phyloP scores from a whole-genome alignment of 2,329 filamentous ascomycete genomes.

The Cytospora piceae region DNA sequence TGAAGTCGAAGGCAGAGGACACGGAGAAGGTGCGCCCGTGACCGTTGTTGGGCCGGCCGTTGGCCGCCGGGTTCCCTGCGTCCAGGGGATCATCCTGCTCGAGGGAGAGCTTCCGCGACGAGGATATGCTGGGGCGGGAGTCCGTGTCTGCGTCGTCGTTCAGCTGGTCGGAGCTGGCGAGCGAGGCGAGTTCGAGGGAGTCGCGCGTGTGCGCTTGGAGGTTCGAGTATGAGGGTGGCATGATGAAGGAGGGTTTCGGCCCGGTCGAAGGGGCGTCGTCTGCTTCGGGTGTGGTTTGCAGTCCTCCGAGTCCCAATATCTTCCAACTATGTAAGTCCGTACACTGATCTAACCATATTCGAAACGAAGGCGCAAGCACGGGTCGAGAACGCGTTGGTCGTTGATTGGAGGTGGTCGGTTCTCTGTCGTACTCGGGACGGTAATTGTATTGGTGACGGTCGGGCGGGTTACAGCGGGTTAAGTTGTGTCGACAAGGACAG shows the following conservation, averaged over 20 bases:
- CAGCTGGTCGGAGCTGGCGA: constrained; percentile 79
- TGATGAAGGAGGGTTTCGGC: constrained; percentile 32
- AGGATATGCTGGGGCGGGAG: constrained; percentile 84
- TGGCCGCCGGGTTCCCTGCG: constrained; percentile 57
- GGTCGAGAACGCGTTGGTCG: background rate
- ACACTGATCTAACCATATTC: constrained; percentile 26
- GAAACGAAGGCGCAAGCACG: background rate
- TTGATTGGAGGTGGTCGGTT: background rate
- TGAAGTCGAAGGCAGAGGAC: constrained; percentile 93
- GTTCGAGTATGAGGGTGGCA: constrained; percentile 49
- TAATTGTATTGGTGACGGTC: background rate
- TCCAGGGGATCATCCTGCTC: constrained; percentile 83
- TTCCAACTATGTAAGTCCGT: constrained; percentile 14
- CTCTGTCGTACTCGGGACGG: background rate
- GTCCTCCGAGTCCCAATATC: constrained; percentile 19
- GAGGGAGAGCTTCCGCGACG: constrained; percentile 88
- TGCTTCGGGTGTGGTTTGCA: background rate
- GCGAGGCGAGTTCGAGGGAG: constrained; percentile 93
- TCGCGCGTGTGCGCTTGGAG: constrained; percentile 67
- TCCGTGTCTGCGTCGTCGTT: constrained; percentile 64
- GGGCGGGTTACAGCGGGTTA: background rate
- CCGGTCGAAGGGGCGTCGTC: constrained; percentile 8
- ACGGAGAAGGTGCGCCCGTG: constrained; percentile 79
- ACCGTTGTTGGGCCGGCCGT: constrained; percentile 43
- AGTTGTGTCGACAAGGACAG: background rate